phyloP scores from a whole-genome alignment of 2,329 filamentous ascomycete species.

The Akanthomyces uredinophilus region DNA sequence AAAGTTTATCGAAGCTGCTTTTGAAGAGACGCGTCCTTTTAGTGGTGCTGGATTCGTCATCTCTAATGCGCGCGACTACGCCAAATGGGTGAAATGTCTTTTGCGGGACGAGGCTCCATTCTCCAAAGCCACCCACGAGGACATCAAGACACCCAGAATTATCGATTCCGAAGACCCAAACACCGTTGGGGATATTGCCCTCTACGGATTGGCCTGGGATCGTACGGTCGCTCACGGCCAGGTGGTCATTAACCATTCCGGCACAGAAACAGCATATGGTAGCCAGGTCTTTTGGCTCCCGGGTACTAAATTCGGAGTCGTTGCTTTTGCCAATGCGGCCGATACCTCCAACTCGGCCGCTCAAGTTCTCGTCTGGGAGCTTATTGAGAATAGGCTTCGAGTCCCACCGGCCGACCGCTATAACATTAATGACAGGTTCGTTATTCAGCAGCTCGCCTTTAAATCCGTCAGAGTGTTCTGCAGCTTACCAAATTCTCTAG shows the following conservation, averaged over 20 bases:
- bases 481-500: too few relatives aligned
- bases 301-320: constrained; percentile 15
- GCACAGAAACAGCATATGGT: constrained; percentile 13
- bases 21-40: constrained; percentile 22
- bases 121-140: constrained; percentile 17
- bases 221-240: constrained; percentile 16
- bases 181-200: constrained; percentile 7
- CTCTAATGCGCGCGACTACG: constrained; percentile 32
- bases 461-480: too few relatives aligned
- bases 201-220: constrained; percentile 19
- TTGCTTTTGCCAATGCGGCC: constrained; percentile 31
- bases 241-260: constrained; percentile 16
- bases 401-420: too few relatives aligned
- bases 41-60: constrained; percentile 37
- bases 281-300: constrained; percentile 20
- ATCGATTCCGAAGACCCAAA: constrained; percentile 24
- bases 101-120: constrained; percentile 20
- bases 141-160: constrained; percentile 17
- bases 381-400: constrained; percentile 17
- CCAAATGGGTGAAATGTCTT: constrained; percentile 25
- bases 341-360: constrained; percentile 28
- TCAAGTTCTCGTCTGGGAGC: constrained; percentile 13
- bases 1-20: constrained; percentile 21
- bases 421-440: too few relatives aligned
- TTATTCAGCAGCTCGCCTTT: too few relatives aligned